Evolutionary conservation across 441 rosid genomes (phyloP).

Genomic region (Flueggea neowawraea): DNA sequence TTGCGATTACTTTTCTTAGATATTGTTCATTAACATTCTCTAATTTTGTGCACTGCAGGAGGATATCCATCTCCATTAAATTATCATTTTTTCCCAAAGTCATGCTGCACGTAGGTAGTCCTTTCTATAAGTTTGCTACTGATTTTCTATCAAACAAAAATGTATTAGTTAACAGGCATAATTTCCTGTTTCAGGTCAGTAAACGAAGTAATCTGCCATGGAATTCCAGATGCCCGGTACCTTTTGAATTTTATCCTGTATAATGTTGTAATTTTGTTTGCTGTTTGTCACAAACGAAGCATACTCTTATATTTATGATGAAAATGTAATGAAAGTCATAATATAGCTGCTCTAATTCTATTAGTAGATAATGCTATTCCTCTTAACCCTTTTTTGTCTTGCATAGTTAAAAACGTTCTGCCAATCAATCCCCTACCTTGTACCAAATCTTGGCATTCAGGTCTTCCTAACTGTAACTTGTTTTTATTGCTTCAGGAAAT

Average conservation of each 20-base stretch:
- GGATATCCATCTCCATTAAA: slow-evolving; percentile 98
- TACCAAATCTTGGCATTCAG: too few species aligned
- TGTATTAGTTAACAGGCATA: slow-evolving; percentile 11
- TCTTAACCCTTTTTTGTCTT: too few species aligned
- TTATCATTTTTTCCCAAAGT: slow-evolving; percentile 94
- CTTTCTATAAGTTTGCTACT: slow-evolving; percentile 14
- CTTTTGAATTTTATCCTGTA: neutral
- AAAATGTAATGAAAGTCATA: too few species aligned
- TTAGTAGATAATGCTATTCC: too few species aligned
- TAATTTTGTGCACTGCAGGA: slow-evolving; percentile 48
- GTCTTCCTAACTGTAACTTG: slow-evolving; percentile 4
- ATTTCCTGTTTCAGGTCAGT: slow-evolving; percentile 64
- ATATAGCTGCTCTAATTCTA: too few species aligned
- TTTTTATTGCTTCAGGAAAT: slow-evolving; percentile 48
- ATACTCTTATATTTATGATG: neutral
- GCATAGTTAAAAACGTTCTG: too few species aligned
- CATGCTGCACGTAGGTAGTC: slow-evolving; percentile 99
- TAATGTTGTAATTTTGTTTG: neutral
- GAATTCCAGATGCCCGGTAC: slow-evolving; percentile 98
- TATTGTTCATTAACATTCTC: slow-evolving; percentile 1
- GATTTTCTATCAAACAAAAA: slow-evolving; percentile 8
- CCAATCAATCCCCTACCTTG: too few species aligned
- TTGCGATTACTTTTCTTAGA: neutral
- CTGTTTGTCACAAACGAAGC: neutral
- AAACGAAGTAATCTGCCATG: slow-evolving; percentile 98